Evolutionary conservation across 2,329 filamentous ascomycete genomes (phyloP), one percentile per base, ranked within the genome.

Genomic region (Chalaropsis thielavioides): DNA sequence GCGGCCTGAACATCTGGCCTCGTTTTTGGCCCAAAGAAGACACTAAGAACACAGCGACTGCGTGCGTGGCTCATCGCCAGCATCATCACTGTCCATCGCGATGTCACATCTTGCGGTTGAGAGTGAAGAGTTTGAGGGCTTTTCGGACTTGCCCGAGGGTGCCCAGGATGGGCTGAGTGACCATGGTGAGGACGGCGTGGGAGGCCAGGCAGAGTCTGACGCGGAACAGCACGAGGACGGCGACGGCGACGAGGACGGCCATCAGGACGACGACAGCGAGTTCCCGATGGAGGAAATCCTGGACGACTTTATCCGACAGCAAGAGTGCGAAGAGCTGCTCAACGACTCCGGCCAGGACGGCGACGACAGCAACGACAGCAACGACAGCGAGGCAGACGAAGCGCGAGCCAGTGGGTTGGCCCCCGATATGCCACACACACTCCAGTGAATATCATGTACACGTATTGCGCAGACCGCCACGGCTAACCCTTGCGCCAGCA

Each of bases 271-370:
- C 31, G 10, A 61, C 54, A n/a, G 61, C 58, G 15, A 70, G 64
- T 22, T 67, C 61, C 15, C 62, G 44, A 17, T 68, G 68, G 46
- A 70, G 69, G 15, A 70, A 64, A 19, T 63, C 65, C 17, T 68
- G 63, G 10, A 68, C 67, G 40, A 70, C 61, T 62, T 27, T 35
- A 62, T 62, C 31, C 27, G 22, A 6, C 60, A 62, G 22, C 60
- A 62, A n/a, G 59, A 61, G 8, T 41, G 35, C 10, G 38, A 43
- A 7, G 62, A 31, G 46, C 43, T 43, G 5, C 44, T 27, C 19
- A 43, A 58, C n/a, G 51, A 19, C n/a, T n/a, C 27, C 19, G 27
- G 19, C 41, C 43, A 62, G 17, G 60, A 46, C 22, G 40, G 46
- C 41, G 38, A 31, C 15, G 17, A 62, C 17, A 43, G 22, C 59